Conservation (phyloP, 1,139 yeast genomes). For the Geotrichum phurueaensis region DNA sequence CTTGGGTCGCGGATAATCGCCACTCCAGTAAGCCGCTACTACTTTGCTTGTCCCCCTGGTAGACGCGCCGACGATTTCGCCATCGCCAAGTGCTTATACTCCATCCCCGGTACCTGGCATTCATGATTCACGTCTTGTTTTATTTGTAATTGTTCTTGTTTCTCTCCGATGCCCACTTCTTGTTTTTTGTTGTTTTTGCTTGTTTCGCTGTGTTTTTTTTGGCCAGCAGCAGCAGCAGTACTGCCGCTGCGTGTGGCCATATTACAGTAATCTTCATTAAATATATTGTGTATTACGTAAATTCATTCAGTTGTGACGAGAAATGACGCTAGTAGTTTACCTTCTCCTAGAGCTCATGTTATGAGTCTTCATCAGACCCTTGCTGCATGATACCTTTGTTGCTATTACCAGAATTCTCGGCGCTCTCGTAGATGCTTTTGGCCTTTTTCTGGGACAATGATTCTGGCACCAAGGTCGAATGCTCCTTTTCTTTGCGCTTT, state of each 20-base stretch:
- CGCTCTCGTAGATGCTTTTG: not conserved
- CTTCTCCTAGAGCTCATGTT: not conserved
- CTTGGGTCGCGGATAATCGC: conserved; percentile 2
- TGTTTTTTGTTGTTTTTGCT: not conserved
- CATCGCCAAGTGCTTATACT: too few relatives aligned
- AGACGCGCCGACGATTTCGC: too few relatives aligned
- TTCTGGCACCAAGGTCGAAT: not conserved
- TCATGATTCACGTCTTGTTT: not conserved
- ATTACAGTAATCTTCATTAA: not conserved
- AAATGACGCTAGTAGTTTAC: not conserved
- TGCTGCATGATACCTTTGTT: not conserved
- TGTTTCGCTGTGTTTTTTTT: not conserved
- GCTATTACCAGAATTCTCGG: not conserved
- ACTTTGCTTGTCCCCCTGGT: too few relatives aligned
- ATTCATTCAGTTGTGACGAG: not conserved
- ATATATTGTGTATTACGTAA: not conserved
- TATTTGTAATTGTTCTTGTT: not conserved
- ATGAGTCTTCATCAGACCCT: not conserved
- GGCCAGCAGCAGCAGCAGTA: not conserved
- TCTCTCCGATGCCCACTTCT: not conserved
- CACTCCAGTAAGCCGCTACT: not conserved
- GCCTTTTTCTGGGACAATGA: not conserved
- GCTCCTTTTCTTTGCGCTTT: not conserved
- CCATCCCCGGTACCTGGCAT: not conserved
- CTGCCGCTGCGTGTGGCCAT: not conserved